These are phyloP conservation scores for Camptophora hylomeconis DNA, from an alignment of 2,329 filamentous ascomycete species.

Conservation along the genomic window DNA sequence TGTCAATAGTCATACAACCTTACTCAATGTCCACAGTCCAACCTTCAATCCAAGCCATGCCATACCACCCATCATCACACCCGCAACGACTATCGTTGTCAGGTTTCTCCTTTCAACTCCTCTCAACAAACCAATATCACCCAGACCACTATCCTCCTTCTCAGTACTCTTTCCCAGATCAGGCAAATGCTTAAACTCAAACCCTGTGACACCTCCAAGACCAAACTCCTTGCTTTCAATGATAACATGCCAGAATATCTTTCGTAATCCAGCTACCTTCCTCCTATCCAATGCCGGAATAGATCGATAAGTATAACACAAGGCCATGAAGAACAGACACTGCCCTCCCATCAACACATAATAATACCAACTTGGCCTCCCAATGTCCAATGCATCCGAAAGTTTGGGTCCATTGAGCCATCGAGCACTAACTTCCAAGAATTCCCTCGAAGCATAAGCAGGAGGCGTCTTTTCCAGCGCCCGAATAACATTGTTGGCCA, in stretches of 20 bases:
- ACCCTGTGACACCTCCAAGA: slow-evolving; percentile 48
- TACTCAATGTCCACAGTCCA: background rate
- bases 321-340: slow-evolving; percentile 48
- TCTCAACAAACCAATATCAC: slow-evolving; percentile 11
- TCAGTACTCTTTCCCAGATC: slow-evolving; percentile 36
- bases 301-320: slow-evolving; percentile 32
- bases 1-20: no score
- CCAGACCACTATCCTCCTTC: slow-evolving; percentile 26
- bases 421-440: slow-evolving; percentile 27
- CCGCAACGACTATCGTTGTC: slow-evolving; percentile 13
- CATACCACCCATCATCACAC: slow-evolving; percentile 5
- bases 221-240: slow-evolving; percentile 53
- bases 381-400: slow-evolving; percentile 25
- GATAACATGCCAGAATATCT: slow-evolving; percentile 45
- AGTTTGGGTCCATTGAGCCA: slow-evolving; percentile 27
- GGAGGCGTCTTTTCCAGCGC: slow-evolving; percentile 26
- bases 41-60: slow-evolving; percentile 9
- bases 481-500: slow-evolving; percentile 28
- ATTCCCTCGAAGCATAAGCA: slow-evolving; percentile 23
- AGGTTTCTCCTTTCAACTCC: slow-evolving; percentile 15
- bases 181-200: slow-evolving; percentile 61
- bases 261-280: slow-evolving; percentile 40
- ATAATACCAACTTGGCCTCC: slow-evolving; percentile 18
- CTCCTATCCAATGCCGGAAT: slow-evolving; percentile 35
- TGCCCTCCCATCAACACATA: slow-evolving; percentile 22